These are phyloP conservation scores for Saccharomyces paradoxus DNA, from an alignment of 805 yeast species.

Conservation along the genomic window DNA sequence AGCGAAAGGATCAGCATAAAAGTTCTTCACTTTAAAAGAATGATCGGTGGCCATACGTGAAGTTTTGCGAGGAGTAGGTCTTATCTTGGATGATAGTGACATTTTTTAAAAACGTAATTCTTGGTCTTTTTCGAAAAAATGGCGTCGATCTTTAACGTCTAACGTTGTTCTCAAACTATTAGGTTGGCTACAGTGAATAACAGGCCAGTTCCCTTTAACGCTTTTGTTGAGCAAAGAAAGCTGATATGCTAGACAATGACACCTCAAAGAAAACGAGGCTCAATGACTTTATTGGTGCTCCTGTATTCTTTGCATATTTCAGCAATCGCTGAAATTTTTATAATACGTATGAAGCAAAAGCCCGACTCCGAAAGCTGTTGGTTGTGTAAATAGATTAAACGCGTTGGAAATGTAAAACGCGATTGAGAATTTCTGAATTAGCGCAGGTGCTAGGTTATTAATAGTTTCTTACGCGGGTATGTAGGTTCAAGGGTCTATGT, in stretches of 20 bases:
- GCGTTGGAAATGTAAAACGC: not conserved
- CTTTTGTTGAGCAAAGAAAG: not conserved
- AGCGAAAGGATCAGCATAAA: conserved; percentile 81
- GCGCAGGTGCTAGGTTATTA: not conserved
- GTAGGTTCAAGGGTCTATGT: not conserved
- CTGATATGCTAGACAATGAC: not conserved
- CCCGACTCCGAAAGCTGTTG: not conserved
- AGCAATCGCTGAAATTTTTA: not conserved
- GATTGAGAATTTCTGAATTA: not conserved
- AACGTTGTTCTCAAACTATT: not conserved
- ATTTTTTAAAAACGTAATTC: not conserved
- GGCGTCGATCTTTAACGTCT: not conserved
- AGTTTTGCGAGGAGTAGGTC: not conserved
- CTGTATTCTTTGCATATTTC: not conserved
- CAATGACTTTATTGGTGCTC: not conserved
- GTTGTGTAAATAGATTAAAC: not conserved
- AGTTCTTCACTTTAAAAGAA: conserved; percentile 36
- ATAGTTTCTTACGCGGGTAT: not conserved
- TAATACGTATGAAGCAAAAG: not conserved
- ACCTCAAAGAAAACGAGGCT: not conserved
- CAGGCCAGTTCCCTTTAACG: not conserved
- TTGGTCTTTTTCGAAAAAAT: not conserved
- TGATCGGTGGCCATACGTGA: conserved; percentile 13
- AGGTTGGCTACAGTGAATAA: not conserved
- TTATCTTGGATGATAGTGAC: not conserved